Evolutionary conservation across 352 stramenopile species (phyloP).

Genomic region (Phytophthora multivora): DNA sequence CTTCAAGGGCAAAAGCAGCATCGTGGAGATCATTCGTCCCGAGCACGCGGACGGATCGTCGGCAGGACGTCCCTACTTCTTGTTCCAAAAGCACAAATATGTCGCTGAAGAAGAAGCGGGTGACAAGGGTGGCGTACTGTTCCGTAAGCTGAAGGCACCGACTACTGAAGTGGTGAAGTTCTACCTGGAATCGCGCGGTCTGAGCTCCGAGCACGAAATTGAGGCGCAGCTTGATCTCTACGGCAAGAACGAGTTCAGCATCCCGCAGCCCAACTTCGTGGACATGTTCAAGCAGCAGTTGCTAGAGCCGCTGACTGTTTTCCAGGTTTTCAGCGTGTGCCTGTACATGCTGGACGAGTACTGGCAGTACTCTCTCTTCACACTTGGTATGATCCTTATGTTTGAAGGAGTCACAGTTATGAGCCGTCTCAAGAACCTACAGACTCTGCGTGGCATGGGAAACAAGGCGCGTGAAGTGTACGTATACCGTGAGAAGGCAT

Average conservation of each 20-base stretch:
- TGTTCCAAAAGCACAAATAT: conserved; percentile 93
- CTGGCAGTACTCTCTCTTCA: conserved; percentile 99
- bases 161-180: conserved; percentile 64
- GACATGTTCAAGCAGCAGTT: conserved; percentile 97
- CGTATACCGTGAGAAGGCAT: conserved; percentile 91
- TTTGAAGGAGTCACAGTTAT: conserved; percentile 97
- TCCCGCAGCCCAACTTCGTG: conserved; percentile 95
- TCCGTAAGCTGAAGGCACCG: conserved; percentile 78
- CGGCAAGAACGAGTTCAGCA: conserved; percentile 94
- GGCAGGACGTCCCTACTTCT: conserved; percentile 65
- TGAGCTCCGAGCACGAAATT: conserved; percentile 50
- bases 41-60: conserved; percentile 38
- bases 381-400: conserved; percentile 97
- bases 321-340: conserved; percentile 98
- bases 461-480: conserved; percentile 87
- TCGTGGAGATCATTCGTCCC: conserved; percentile 65
- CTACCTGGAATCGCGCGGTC: conserved; percentile 60
- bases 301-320: conserved; percentile 98
- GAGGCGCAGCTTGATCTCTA: conserved; percentile 65
- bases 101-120: conserved; percentile 62
- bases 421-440: conserved; percentile 95
- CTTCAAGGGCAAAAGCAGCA: conserved; percentile 89
- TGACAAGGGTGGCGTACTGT: conserved; percentile 70
- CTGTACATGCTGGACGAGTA: conserved; percentile 99
- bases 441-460: conserved; percentile 95